Evolutionary conservation across 768 basidiomycete species (phyloP).

Genomic region (Phallus indusiatus): DNA sequence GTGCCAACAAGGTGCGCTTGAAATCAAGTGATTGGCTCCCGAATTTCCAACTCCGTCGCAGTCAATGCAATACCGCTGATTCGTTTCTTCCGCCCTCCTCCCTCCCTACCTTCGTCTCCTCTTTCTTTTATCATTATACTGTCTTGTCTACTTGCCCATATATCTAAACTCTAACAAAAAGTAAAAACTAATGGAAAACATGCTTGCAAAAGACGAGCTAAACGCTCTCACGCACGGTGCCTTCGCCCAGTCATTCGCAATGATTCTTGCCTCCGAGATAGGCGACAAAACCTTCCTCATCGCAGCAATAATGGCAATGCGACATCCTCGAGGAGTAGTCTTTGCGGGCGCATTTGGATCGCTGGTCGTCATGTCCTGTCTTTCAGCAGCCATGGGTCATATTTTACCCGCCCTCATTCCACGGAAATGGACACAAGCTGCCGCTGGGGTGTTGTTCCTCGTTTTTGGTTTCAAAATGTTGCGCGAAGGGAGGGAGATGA

Average conservation of each 20-base stretch:
- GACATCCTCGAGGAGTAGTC: slow-evolving; percentile 85
- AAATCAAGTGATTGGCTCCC: neutral
- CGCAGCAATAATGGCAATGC: slow-evolving; percentile 63
- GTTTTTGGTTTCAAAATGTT: slow-evolving; percentile 89
- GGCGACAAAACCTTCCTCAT: slow-evolving; percentile 93
- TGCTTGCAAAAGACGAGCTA: neutral
- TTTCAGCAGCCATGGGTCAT: slow-evolving; percentile 90
- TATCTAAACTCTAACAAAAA: neutral
- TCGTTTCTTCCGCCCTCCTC: neutral
- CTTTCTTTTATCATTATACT: neutral
- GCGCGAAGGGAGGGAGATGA: slow-evolving; percentile 75
- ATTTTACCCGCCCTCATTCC: slow-evolving; percentile 81
- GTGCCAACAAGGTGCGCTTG: neutral
- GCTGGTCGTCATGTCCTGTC: slow-evolving; percentile 84
- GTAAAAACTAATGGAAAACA: neutral
- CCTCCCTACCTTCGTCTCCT: neutral
- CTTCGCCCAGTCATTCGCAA: slow-evolving; percentile 69
- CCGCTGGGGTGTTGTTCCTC: slow-evolving; percentile 77
- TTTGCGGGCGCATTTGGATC: slow-evolving; percentile 88
- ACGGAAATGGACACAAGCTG: slow-evolving; percentile 53
- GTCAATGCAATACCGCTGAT: neutral
- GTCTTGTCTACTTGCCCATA: neutral
- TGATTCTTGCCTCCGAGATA: slow-evolving; percentile 90
- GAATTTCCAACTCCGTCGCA: neutral
- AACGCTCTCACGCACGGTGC: slow-evolving; percentile 23